Evolutionary conservation across 2,329 filamentous ascomycete species (phyloP), one percentile per base, ranked within the genome.

Genomic region (Curvularia sp.): DNA sequence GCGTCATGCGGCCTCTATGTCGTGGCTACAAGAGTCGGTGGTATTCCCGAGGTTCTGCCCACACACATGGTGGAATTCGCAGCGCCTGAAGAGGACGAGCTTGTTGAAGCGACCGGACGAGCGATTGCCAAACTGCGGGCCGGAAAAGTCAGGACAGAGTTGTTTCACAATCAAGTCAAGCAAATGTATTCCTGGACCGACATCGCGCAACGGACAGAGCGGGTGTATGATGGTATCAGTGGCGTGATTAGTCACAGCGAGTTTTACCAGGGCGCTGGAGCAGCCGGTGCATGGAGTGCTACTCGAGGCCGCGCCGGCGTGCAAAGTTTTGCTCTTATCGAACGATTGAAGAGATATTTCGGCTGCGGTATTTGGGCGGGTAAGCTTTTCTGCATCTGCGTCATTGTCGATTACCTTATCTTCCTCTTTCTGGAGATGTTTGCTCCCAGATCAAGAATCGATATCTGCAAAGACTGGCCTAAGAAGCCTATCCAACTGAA

Each of bases 171-270:
- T 66, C 91, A 98, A 77, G 95, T 99, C 62, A 93, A 94, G 77
- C 91, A 91, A 81, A 98, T 98, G 95, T 99, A 99, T 80, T 96
- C 92, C 1, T 99, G 95, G 95, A 91, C 91, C 28, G 94, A 99
- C 75, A 94, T 99, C 28, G 95, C 95, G 13, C 86, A 90, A 68
- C 90, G 95, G 55, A 98, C 95, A 0, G 95, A 99, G 79, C 86
- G 94, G 30, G 95, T 99, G 0, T 99, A 99, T 77, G 88, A 96
- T 74, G 92, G 95, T 48, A 96, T 99, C 67, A 92, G 88, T 2
- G 93, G 93, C 7, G 88, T 88, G n/a, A 88, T 96, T 53, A 88
- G 86, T 64, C 92, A 96, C 68, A 88, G 90, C 53, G 92, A 96
- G 59, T 96, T 96, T 71, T 97, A 97, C 48, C 74, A 96, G 72